phyloP scores from a whole-genome alignment of 768 basidiomycete species.

The Podaxis pistillaris region DNA sequence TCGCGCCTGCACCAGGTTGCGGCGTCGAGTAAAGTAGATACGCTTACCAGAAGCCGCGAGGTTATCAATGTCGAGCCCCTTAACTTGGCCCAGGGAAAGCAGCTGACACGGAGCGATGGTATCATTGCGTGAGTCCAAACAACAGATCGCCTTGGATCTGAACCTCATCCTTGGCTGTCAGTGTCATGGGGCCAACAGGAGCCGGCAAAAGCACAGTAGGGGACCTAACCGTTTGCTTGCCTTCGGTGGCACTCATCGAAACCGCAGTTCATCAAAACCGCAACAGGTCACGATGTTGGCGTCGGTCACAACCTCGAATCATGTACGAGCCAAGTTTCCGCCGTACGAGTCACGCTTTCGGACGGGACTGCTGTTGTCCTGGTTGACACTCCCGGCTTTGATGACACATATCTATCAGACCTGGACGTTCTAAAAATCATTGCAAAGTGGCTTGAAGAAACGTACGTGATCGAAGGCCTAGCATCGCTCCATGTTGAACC shows the following conservation, averaged over 20 bases:
- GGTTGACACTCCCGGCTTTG: conserved; percentile 18
- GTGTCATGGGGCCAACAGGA: conserved; percentile 1
- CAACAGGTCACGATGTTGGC: background rate
- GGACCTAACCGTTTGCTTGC: background rate
- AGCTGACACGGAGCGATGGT: no score
- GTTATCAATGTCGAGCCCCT: no score
- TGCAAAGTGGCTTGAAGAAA: conserved; percentile 21
- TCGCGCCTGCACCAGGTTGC: no score
- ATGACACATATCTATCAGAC: conserved; percentile 9
- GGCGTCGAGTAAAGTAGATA: no score
- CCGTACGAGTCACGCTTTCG: background rate
- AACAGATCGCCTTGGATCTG: conserved; percentile 9
- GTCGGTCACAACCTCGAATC: background rate
- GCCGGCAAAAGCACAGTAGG: background rate
- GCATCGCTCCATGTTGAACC: background rate
- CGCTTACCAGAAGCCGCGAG: no score
- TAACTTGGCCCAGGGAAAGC: no score
- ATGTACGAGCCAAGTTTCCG: background rate
- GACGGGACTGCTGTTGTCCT: conserved; percentile 8
- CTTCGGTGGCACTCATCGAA: background rate
- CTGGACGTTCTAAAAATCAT: conserved; percentile 22
- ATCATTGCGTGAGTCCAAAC: background rate
- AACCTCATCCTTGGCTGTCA: background rate
- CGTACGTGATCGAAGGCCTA: background rate
- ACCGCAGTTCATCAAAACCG: background rate